Base-by-base conservation (phyloP, 805 yeast species). In the Sungouiozyma intestinalis region DNA sequence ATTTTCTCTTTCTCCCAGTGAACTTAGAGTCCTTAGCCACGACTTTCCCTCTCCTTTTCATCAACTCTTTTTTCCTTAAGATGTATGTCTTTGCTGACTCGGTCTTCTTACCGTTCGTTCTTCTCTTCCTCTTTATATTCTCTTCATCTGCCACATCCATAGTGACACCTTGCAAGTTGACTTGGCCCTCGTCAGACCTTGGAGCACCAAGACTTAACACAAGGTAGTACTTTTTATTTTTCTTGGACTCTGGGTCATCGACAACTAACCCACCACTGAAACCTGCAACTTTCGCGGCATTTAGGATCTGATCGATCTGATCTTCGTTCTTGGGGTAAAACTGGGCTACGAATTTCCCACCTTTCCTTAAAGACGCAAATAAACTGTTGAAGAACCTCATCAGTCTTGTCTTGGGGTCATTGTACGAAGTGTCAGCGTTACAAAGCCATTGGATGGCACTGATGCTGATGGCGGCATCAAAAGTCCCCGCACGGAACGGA, bases 401-500 rank as follows among this genome's bases (percentile, higher is more conserved):
- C 42, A 86, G 64, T 62, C 98, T 76, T 54, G 73, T 74, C 57
- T 81, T 81, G 17, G 98, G 98, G 56, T 88, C 95, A 41, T 79
- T 80, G 33, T 72, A 69, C 2, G 85, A 64, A 4, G 85, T 73
- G 61, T 92, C 98, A 2, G 97, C 97, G 60, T 92, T 92, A 68
- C 97, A 88, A 35, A 92, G 74, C 98, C 98, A 92, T 63, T 92
- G 98, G 40, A 92, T 87, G 11, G 94, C 98, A 31, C 94, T 82
- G 48, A 92, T 86, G 19, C 94, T 81, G 27, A 92, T 85, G 1
- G 95, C 97, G 1, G 97, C 97, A 62, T 92, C 98, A 61, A 90
- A 92, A 0, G 95, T 73, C 40, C 98, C 98, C 2, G 97, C 85
- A 57, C 98, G 73, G 57, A 92, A 92, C 4, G 97, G 97, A 2